These are phyloP conservation scores for Tylopilus balloui DNA, from an alignment of 768 basidiomycete genomes.

Conservation along the genomic window DNA sequence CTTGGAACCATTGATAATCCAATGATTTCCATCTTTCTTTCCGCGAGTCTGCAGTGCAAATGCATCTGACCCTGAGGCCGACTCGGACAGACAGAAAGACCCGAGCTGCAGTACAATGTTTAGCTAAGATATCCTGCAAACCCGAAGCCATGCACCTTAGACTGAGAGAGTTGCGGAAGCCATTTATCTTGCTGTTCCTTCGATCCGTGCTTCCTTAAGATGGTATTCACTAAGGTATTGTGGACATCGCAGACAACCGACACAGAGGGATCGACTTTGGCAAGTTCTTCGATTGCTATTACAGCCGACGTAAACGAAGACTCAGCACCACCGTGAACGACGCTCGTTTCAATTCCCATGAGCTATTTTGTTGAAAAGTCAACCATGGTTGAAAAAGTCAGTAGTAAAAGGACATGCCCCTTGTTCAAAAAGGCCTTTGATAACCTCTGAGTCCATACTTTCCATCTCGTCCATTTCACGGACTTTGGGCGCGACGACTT, in stretches of 20 bases:
- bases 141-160: slow-evolving; percentile 48
- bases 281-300: slow-evolving; percentile 95
- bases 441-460: slow-evolving; percentile 82
- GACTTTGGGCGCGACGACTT: slow-evolving; percentile 87
- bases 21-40: slow-evolving; percentile 78
- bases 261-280: slow-evolving; percentile 92
- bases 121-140: background rate
- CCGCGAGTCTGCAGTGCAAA: slow-evolving; percentile 95
- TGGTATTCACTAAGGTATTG: slow-evolving; percentile 96
- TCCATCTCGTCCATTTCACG: slow-evolving; percentile 98
- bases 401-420: slow-evolving; percentile 53
- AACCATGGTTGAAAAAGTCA: background rate
- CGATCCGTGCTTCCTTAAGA: slow-evolving; percentile 81
- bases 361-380: slow-evolving; percentile 45
- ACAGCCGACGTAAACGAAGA: slow-evolving; percentile 93
- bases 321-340: slow-evolving; percentile 81
- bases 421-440: slow-evolving; percentile 89
- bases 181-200: slow-evolving; percentile 84
- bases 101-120: slow-evolving; percentile 60
- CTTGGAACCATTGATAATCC: slow-evolving; percentile 93
- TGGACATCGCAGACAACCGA: slow-evolving; percentile 97
- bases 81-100: slow-evolving; percentile 92
- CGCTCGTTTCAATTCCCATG: slow-evolving; percentile 94
- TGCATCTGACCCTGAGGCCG: slow-evolving; percentile 92
- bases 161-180: slow-evolving; percentile 76